Percentiles rank a stretch among this genome's conserved stretches.
phyloP scores from a whole-genome alignment of 78 protist genomes.

The Dictyostelium intermedium region DNA sequence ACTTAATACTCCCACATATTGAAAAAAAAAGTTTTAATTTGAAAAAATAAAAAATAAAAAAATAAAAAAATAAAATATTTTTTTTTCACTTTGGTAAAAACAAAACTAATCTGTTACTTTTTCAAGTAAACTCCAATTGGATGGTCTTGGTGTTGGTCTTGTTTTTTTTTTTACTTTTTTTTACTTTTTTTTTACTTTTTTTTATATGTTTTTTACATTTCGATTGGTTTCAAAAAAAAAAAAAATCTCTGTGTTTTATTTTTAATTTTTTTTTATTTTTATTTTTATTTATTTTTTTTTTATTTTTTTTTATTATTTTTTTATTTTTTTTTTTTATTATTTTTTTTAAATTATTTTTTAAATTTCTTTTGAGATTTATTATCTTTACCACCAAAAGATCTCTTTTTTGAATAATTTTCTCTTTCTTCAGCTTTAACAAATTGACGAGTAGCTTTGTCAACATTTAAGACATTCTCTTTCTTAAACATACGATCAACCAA shows the following conservation, averaged over 20 bases:
- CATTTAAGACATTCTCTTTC: slow-evolving; percentile 42
- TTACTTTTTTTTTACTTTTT: neutral
- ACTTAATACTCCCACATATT: neutral
- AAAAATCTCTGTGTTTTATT: neutral
- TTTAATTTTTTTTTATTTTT: neutral
- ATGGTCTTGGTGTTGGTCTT: too few species aligned
- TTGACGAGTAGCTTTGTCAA: slow-evolving; percentile 62
- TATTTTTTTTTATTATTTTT: neutral
- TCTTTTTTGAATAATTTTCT: slow-evolving; percentile 28
- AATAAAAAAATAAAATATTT: too few species aligned
- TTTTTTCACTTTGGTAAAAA: neutral
- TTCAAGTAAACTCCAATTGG: too few species aligned
- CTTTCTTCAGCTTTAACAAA: slow-evolving; percentile 29
- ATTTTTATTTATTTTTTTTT: neutral
- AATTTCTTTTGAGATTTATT: neutral
- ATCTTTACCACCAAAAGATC: slow-evolving; percentile 22
- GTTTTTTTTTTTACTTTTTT: too few species aligned
- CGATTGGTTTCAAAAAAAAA: too few species aligned
- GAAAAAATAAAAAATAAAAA: neutral
- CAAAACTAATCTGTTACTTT: neutral
- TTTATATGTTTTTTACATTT: neutral
- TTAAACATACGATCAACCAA: slow-evolving; percentile 46
- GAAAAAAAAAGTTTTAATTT: too few species aligned
- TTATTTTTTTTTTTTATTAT: neutral
- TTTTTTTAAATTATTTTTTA: neutral